phyloP scores from a whole-genome alignment of 805 yeast species.

The Wickerhamiella hasegawae region DNA sequence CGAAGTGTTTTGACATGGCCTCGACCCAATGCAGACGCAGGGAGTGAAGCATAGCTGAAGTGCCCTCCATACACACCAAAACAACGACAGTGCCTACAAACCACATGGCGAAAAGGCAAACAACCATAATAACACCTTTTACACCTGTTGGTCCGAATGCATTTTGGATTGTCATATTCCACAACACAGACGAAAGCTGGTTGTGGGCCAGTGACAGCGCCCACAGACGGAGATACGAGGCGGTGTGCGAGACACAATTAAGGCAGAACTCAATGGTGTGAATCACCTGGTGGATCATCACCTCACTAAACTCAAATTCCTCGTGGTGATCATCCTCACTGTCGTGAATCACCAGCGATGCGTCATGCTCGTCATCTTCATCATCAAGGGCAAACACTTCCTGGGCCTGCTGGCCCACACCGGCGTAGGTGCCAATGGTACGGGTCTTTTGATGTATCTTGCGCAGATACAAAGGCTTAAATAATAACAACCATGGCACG shows the following conservation, averaged over 20 bases:
- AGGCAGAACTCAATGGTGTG: constrained; percentile 96
- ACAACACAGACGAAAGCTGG: constrained; percentile 79
- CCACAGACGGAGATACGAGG: constrained; percentile 92
- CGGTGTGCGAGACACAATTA: constrained; percentile 94
- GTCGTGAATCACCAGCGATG: constrained; percentile 20
- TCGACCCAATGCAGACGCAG: constrained; percentile 98
- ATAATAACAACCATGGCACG: constrained; percentile 81
- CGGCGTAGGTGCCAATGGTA: background rate
- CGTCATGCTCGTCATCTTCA: constrained; percentile 19
- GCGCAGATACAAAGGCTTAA: constrained; percentile 65
- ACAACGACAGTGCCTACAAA: constrained; percentile 80
- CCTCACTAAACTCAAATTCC: constrained; percentile 70
- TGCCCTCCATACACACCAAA: constrained; percentile 94
- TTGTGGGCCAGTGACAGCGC: constrained; percentile 94
- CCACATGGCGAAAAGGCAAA: constrained; percentile 85
- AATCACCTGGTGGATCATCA: constrained; percentile 92
- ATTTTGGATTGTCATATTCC: constrained; percentile 87
- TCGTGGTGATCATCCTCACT: constrained; percentile 28
- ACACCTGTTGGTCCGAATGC: constrained; percentile 57
- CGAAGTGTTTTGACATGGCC: constrained; percentile 95
- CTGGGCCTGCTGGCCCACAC: constrained; percentile 23
- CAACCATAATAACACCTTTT: constrained; percentile 54
- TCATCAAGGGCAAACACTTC: constrained; percentile 16
- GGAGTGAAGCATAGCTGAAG: constrained; percentile 96
- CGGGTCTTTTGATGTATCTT: background rate